Conservation (phyloP, 2,329 filamentous ascomycete genomes). For the Fusarium poae region DNA sequence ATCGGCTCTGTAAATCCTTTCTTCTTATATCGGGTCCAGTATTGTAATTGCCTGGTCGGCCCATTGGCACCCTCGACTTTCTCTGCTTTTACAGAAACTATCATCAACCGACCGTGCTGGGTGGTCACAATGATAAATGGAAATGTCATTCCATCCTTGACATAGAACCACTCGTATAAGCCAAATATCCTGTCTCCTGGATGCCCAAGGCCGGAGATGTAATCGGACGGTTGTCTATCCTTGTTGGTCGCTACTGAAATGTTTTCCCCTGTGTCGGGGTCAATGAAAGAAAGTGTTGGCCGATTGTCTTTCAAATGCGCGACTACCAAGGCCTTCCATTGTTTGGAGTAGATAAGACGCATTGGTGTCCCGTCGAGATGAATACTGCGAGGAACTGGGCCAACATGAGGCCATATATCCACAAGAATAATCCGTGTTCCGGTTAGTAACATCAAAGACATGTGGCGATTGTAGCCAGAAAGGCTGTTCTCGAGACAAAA, state of each 20-base stretch:
- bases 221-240: slow-evolving; percentile 57
- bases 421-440: slow-evolving; percentile 65
- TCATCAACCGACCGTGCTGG: slow-evolving; percentile 65
- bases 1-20: slow-evolving; percentile 63
- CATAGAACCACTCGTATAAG: slow-evolving; percentile 73
- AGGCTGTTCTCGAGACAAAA: slow-evolving; percentile 58
- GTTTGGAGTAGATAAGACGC: slow-evolving; percentile 67
- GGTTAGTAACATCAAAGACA: slow-evolving; percentile 64
- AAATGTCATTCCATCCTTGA: slow-evolving; percentile 69
- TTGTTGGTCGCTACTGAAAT: slow-evolving; percentile 63
- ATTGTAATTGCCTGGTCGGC: slow-evolving; percentile 56
- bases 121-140: slow-evolving; percentile 73
- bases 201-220: slow-evolving; percentile 69
- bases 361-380: slow-evolving; percentile 62
- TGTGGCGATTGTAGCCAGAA: slow-evolving; percentile 55
- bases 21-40: slow-evolving; percentile 67
- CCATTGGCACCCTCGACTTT: slow-evolving; percentile 34
- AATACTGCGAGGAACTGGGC: slow-evolving; percentile 64
- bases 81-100: slow-evolving; percentile 63
- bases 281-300: slow-evolving; percentile 68
- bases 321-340: slow-evolving; percentile 67
- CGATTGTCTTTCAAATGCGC: slow-evolving; percentile 59
- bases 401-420: slow-evolving; percentile 61
- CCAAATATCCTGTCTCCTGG: slow-evolving; percentile 70
- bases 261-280: slow-evolving; percentile 66